These are phyloP conservation scores for Globisporangium ultimum DNA, from an alignment of 352 stramenopile species.

Conservation along the genomic window DNA sequence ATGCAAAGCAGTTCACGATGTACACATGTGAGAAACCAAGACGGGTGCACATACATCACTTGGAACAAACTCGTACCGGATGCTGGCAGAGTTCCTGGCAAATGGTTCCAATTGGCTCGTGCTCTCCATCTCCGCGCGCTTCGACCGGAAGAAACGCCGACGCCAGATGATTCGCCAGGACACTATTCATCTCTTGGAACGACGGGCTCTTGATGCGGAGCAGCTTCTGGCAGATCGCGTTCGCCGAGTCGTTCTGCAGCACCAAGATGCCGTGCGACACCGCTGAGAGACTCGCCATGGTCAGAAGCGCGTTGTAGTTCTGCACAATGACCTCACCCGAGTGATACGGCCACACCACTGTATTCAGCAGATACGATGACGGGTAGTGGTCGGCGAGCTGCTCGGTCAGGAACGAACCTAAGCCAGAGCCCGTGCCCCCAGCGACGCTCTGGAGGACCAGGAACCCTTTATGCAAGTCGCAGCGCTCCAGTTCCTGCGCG, in stretches of 20 bases:
- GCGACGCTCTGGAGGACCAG: conserved; percentile 83
- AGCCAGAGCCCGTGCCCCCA: conserved; percentile 81
- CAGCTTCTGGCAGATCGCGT: conserved; percentile 48
- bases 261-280: conserved; percentile 59
- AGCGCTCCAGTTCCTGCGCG: conserved; percentile 63
- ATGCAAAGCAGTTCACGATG: no score
- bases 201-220: conserved; percentile 56
- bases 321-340: conserved; percentile 87
- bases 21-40: no score
- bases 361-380: conserved; percentile 52
- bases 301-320: conserved; percentile 90
- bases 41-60: no score
- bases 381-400: conserved; percentile 61
- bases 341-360: conserved; percentile 81
- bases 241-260: conserved; percentile 68
- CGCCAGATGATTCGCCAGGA: conserved; percentile 59
- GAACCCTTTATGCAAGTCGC: conserved; percentile 66
- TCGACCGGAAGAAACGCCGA: conserved; percentile 43
- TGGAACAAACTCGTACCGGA: conserved; percentile 24
- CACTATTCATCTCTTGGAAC: conserved; percentile 57
- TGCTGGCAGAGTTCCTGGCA: conserved; percentile 51
- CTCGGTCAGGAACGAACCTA: conserved; percentile 85
- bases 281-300: conserved; percentile 71
- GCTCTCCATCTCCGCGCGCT: neutral
- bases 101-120: conserved; percentile 37